These are phyloP conservation scores for Iris macrosiphon DNA, from an alignment of 106 monocot genomes.

Conservation along the genomic window DNA sequence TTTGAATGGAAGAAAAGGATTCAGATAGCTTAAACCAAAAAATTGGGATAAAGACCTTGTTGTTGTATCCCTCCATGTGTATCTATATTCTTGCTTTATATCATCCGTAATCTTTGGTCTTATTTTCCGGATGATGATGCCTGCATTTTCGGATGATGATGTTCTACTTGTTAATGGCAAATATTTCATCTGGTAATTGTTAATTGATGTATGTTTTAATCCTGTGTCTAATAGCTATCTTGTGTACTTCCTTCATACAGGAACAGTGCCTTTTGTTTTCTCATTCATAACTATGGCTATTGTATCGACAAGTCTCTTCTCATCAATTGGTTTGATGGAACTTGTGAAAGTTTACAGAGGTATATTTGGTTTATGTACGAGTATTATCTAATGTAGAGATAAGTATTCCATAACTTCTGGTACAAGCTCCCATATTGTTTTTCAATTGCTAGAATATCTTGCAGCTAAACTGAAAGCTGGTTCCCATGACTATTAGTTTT, in stretches of 20 bases:
- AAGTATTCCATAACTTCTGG: neutral
- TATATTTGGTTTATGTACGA: slow-evolving; percentile 12
- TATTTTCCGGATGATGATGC: neutral
- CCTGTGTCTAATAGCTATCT: neutral
- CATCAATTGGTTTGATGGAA: slow-evolving; percentile 60
- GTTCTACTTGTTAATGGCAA: too few species aligned
- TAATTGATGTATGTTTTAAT: neutral
- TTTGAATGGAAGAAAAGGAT: too few species aligned
- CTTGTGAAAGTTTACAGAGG: slow-evolving; percentile 63
- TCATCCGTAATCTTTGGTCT: too few species aligned
- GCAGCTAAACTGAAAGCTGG: too few species aligned
- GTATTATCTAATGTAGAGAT: neutral
- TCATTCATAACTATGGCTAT: slow-evolving; percentile 54
- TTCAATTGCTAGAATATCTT: too few species aligned
- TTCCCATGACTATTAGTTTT: too few species aligned
- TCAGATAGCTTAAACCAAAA: too few species aligned
- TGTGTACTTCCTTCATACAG: slow-evolving; percentile 23
- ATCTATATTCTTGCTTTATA: too few species aligned
- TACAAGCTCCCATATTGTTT: neutral
- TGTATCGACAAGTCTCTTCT: slow-evolving; percentile 45
- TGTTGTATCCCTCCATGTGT: too few species aligned
- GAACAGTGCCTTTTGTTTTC: slow-evolving; percentile 63
- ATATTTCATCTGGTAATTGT: neutral
- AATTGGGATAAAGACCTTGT: too few species aligned
- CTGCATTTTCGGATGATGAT: too few species aligned